Percentiles rank a stretch among this genome's conserved stretches.
Conservation (phyloP, 352 stramenopile genomes). For the Phytophthora tubulina region DNA sequence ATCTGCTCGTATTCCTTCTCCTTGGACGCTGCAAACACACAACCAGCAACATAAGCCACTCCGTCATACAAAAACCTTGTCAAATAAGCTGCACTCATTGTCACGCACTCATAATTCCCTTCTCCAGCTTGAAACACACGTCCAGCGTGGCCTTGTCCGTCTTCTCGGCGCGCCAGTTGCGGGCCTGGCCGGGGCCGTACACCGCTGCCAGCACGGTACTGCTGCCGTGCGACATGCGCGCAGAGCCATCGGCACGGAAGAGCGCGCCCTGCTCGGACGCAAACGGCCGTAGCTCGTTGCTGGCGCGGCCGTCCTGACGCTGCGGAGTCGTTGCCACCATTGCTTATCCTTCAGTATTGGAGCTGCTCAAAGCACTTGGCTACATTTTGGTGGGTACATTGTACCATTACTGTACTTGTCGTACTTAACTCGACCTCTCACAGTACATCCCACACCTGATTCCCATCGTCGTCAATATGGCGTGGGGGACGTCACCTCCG, state of each 20-base stretch:
- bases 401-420: constrained; percentile 14
- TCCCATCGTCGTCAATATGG: constrained; percentile 17
- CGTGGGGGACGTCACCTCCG: constrained; percentile 27
- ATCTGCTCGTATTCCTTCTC: constrained; percentile 90
- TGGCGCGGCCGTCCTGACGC: constrained; percentile 70
- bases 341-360: constrained; percentile 23
- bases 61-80: background rate
- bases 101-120: constrained; percentile 72
- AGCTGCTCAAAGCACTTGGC: constrained; percentile 13
- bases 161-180: constrained; percentile 76
- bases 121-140: constrained; percentile 86
- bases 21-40: constrained; percentile 59
- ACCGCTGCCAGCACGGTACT: constrained; percentile 80
- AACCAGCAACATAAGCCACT: constrained; percentile 4
- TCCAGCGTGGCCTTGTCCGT: constrained; percentile 71
- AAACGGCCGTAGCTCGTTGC: constrained; percentile 83
- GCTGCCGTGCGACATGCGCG: constrained; percentile 81
- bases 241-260: constrained; percentile 82
- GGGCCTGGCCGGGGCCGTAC: constrained; percentile 80
- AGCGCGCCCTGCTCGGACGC: constrained; percentile 80
- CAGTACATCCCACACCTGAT: constrained; percentile 22
- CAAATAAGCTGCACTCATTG: background rate
- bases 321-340: constrained; percentile 53
- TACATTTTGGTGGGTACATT: constrained; percentile 20
- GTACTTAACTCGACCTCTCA: constrained; percentile 6